These are phyloP conservation scores for Rhizopus delemar DNA, from an alignment of 371 early-diverging fungal species.

Conservation along the genomic window DNA sequence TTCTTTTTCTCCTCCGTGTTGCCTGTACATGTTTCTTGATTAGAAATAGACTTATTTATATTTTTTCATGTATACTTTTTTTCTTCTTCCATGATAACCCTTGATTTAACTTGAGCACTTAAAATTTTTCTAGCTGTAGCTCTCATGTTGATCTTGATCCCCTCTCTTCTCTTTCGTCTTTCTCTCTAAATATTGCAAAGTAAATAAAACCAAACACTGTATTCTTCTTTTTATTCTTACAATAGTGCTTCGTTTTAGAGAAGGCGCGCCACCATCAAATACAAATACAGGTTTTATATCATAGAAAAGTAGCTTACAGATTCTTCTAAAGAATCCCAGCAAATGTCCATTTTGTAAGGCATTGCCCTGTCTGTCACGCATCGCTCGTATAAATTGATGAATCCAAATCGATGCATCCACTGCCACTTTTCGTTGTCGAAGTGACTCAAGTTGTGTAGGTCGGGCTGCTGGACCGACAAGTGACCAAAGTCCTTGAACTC, in stretches of 20 bases:
- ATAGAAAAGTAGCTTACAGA: slow-evolving; percentile 92
- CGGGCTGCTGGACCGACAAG: slow-evolving; percentile 82
- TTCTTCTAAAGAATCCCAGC: slow-evolving; percentile 90
- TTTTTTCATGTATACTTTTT: slow-evolving; percentile 37
- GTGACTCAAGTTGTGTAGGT: slow-evolving; percentile 77
- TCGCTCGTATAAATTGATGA: slow-evolving; percentile 92
- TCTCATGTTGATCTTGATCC: slow-evolving; percentile 55
- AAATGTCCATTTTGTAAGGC: slow-evolving; percentile 82
- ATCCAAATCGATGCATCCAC: slow-evolving; percentile 98
- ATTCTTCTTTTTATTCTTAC: slow-evolving; percentile 36
- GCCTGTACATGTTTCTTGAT: no score
- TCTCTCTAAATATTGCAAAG: slow-evolving; percentile 40
- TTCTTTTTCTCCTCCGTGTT: slow-evolving; percentile 15
- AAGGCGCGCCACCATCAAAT: slow-evolving; percentile 92
- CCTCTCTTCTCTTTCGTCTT: slow-evolving; percentile 56
- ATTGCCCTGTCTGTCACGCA: slow-evolving; percentile 87
- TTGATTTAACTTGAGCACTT: slow-evolving; percentile 72
- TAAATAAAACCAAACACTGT: neutral
- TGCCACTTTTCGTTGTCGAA: slow-evolving; percentile 76
- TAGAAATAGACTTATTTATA: neutral
- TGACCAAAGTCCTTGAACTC: slow-evolving; percentile 95
- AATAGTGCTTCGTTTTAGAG: slow-evolving; percentile 79
- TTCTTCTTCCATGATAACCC: slow-evolving; percentile 55
- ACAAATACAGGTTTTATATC: slow-evolving; percentile 94
- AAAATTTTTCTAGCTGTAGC: slow-evolving; percentile 85